Evolutionary conservation across 2,329 filamentous ascomycete genomes (phyloP), one percentile per base, ranked within the genome.

Genomic region (Trichoderma koningiopsis): DNA sequence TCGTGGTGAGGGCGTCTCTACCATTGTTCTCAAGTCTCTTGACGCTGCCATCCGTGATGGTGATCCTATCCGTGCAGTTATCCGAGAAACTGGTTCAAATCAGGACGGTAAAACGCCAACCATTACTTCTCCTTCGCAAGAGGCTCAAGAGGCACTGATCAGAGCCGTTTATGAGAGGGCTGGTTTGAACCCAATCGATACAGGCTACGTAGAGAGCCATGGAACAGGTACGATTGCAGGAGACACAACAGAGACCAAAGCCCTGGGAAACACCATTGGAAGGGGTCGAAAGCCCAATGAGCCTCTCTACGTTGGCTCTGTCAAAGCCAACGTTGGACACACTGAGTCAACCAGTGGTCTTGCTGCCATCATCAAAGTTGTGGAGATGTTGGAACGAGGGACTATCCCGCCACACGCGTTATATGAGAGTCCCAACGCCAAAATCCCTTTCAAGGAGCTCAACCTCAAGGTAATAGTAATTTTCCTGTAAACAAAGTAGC

Each of bases 141-240:
- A 31, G 1, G 65, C 69, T 5, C 69, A 70, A 29, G 43, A 43
- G 14, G 37, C 31, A 2, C 53, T 70, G 19, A 68, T 70, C 13
- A 52, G 29, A 11, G 22, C 24, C 16, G 37, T 14, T 7, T 55
- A 35, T 29, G 4, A 5, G 37, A 62, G 40, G 55, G 58, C 37
- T 68, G 71, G 19, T 0, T 53, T 68, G 13, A 55, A 70, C 11
- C 52, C 43, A 1, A 27, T 19, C 4, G 52, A 68, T 3, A 63
- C 58, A 1, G 29, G 47, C 27, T 70, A 68, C 14, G 61, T 70
- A 33, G 69, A 70, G n/a, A 66, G 65, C 16, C 69, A 70, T 24
- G 65, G 58, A 1, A 60, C 58, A 5, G 85, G 85, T 8, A 88
- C 86, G 11, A 77, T 77, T 22, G 65, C 65, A 2, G 76, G 76